Evolutionary conservation across 805 yeast genomes (phyloP).

Genomic region (Saturnispora kantuleensis): DNA sequence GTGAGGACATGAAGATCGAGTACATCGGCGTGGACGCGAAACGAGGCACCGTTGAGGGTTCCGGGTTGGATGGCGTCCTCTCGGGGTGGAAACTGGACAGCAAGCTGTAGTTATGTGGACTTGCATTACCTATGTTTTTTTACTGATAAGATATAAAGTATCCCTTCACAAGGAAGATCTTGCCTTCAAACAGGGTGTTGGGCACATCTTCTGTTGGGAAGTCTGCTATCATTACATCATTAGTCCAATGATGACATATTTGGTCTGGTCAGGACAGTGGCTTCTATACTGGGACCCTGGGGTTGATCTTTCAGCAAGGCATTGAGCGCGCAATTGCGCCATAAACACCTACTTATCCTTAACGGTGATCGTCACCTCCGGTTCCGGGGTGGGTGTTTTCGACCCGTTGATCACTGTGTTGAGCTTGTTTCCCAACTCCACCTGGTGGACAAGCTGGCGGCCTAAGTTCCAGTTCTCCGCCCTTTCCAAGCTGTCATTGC

Average conservation of each 20-base stretch:
- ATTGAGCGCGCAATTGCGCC: no score
- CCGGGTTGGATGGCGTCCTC: slow-evolving; percentile 12
- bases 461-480: slow-evolving; percentile 69
- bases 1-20: slow-evolving; percentile 25
- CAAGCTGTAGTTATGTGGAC: no score
- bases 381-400: background rate
- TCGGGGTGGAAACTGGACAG: background rate
- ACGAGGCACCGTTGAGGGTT: slow-evolving; percentile 17
- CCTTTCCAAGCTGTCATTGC: slow-evolving; percentile 72
- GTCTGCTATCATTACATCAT: no score
- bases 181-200: no score
- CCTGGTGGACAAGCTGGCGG: slow-evolving; percentile 23
- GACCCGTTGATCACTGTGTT: slow-evolving; percentile 6
- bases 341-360: background rate
- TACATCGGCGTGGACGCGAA: slow-evolving; percentile 36
- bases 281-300: no score
- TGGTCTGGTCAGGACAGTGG: no score
- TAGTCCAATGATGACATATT: no score
- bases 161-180: no score
- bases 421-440: slow-evolving; percentile 20
- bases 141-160: no score
- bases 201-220: no score
- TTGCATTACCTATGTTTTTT: no score
- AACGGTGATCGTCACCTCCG: background rate
- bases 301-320: no score